Conservation (phyloP, 140 eudicot species). For the Flaveria floridana region DNA sequence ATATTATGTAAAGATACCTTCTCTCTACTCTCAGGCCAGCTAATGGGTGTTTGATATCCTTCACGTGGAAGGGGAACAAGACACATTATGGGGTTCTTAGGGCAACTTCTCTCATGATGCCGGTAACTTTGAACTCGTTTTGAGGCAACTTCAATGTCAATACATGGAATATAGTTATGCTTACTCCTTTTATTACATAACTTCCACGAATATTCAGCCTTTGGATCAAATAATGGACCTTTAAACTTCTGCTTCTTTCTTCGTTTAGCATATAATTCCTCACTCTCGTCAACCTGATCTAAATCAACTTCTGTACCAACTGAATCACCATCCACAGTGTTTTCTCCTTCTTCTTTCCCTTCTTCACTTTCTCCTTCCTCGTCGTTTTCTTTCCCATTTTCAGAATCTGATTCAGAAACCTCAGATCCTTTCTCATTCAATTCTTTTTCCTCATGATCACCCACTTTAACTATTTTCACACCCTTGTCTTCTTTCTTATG, state of each 20-base stretch:
- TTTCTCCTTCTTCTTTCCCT: slow-evolving; percentile 42
- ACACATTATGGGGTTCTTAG: slow-evolving; percentile 63
- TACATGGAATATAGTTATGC: slow-evolving; percentile 96
- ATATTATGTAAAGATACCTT: slow-evolving; percentile 49
- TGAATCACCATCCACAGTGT: slow-evolving; percentile 42
- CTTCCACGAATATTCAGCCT: slow-evolving; percentile 72
- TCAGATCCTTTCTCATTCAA: slow-evolving; percentile 51
- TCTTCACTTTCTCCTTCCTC: slow-evolving; percentile 44
- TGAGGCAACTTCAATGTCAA: slow-evolving; percentile 59
- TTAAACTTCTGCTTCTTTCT: slow-evolving; percentile 47
- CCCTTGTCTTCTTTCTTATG: slow-evolving; percentile 32
- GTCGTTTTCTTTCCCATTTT: slow-evolving; percentile 36
- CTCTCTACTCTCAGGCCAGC: slow-evolving; percentile 80
- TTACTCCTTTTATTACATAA: slow-evolving; percentile 77
- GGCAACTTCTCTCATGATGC: slow-evolving; percentile 92
- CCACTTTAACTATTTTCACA: slow-evolving; percentile 31
- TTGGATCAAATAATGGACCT: slow-evolving; percentile 85
- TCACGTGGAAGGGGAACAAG: slow-evolving; percentile 90
- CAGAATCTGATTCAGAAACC: slow-evolving; percentile 32
- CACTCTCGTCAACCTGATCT: slow-evolving; percentile 47
- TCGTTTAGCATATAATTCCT: slow-evolving; percentile 22
- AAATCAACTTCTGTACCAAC: slow-evolving; percentile 35
- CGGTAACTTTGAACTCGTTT: slow-evolving; percentile 59
- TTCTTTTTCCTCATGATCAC: slow-evolving; percentile 26
- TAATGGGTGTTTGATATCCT: slow-evolving; percentile 69